Percentiles rank a stretch among this genome's conserved stretches.
Conservation (phyloP, 768 basidiomycete genomes). For the Gelatoporia subvermispora region DNA sequence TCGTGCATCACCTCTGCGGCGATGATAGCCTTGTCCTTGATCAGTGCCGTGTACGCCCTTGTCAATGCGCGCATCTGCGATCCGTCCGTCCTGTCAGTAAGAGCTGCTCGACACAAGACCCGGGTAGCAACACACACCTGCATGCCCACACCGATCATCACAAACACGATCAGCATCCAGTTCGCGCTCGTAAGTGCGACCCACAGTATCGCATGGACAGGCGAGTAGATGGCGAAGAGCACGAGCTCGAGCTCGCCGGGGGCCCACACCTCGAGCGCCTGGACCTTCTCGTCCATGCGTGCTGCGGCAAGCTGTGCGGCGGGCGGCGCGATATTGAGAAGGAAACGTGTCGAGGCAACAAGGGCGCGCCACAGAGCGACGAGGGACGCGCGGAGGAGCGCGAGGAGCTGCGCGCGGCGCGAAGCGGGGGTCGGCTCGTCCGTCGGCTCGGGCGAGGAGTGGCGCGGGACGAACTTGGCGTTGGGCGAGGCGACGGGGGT, state of each 20-base stretch:
- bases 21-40: conserved; percentile 74
- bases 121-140: conserved; percentile 43
- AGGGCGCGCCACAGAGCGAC: conserved; percentile 44
- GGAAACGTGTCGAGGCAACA: conserved; percentile 57
- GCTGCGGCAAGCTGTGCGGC: conserved; percentile 14
- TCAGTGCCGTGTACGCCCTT: conserved; percentile 52
- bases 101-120: not conserved
- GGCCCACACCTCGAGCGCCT: conserved; percentile 75
- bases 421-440: conserved; percentile 34
- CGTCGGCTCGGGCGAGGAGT: conserved; percentile 7
- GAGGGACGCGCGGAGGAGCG: conserved; percentile 22
- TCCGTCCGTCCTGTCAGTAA: not conserved
- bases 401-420: conserved; percentile 38
- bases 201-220: conserved; percentile 72
- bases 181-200: conserved; percentile 63
- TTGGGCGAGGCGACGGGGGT: conserved; percentile 70
- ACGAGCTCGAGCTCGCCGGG: conserved; percentile 68
- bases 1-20: conserved; percentile 80
- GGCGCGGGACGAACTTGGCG: conserved; percentile 55
- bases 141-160: conserved; percentile 62
- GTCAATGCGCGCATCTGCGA: conserved; percentile 45
- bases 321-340: conserved; percentile 56
- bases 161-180: conserved; percentile 67
- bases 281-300: conserved; percentile 39
- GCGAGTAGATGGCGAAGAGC: conserved; percentile 75